These are phyloP conservation scores for Lasiosphaeria hispida DNA, from an alignment of 495 filamentous ascomycete genomes.

Conservation along the genomic window DNA sequence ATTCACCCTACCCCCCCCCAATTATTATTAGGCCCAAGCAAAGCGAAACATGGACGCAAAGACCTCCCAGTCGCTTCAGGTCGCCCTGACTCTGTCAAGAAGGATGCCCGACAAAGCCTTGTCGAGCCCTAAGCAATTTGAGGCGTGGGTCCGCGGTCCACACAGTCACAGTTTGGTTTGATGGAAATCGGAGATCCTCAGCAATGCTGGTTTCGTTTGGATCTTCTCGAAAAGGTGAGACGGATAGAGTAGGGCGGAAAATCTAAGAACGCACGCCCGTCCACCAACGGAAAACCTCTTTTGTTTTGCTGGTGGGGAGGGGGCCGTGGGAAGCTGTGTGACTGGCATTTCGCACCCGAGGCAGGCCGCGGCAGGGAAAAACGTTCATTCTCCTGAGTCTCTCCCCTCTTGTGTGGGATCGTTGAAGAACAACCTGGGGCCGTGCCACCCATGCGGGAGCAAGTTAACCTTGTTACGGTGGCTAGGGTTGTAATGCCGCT, in stretches of 20 bases:
- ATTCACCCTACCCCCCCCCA: too few relatives aligned
- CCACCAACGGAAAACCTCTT: neutral
- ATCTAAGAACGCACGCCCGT: neutral
- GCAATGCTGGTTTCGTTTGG: slow-evolving; percentile 7
- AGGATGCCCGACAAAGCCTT: too few relatives aligned
- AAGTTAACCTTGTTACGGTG: neutral
- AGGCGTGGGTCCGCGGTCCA: neutral
- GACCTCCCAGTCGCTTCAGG: too few relatives aligned
- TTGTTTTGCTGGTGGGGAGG: neutral
- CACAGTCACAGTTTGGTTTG: slow-evolving; percentile 12
- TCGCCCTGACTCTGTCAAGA: too few relatives aligned
- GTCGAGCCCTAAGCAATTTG: neutral
- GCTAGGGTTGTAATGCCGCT: slow-evolving; percentile 1
- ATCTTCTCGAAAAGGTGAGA: slow-evolving; percentile 9
- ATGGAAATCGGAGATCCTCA: slow-evolving; percentile 13
- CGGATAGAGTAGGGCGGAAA: neutral
- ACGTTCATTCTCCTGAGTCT: slow-evolving; percentile 2
- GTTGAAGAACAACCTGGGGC: neutral
- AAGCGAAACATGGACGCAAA: too few relatives aligned
- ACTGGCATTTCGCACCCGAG: slow-evolving; percentile 1
- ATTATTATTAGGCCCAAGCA: too few relatives aligned
- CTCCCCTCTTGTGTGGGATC: neutral
- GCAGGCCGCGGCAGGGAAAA: neutral
- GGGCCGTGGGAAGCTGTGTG: neutral
- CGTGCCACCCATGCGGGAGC: slow-evolving; percentile 3